Evolutionary conservation across 2,329 filamentous ascomycete genomes (phyloP).

Genomic region (Dryadomyces quercus-mongolicae): DNA sequence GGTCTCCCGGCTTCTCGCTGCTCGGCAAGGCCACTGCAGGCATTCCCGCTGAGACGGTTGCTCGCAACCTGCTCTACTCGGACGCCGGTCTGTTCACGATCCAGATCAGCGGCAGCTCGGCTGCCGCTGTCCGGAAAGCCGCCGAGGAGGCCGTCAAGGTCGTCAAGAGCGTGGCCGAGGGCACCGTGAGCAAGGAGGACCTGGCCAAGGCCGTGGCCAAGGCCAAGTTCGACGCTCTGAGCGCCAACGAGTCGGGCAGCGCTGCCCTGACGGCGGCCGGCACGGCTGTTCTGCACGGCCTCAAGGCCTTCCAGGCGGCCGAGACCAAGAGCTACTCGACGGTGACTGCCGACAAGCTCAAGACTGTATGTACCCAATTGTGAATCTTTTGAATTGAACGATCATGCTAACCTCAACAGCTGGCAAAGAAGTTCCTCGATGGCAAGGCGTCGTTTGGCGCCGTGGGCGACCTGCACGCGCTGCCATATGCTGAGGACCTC

Average conservation of each 20-base stretch:
- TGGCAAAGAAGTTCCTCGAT: slow-evolving; percentile 76
- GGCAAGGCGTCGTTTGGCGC: slow-evolving; percentile 80
- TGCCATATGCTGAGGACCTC: slow-evolving; percentile 89
- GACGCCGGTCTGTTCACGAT: slow-evolving; percentile 86
- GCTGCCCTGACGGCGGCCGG: slow-evolving; percentile 72
- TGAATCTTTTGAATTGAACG: too few relatives aligned
- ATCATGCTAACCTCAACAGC: slow-evolving; percentile 37
- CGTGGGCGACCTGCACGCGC: slow-evolving; percentile 80
- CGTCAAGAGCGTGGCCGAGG: slow-evolving; percentile 68
- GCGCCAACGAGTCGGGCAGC: slow-evolving; percentile 68
- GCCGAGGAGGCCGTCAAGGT: slow-evolving; percentile 68
- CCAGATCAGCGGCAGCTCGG: slow-evolving; percentile 59
- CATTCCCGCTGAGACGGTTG: slow-evolving; percentile 53
- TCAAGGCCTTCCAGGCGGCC: slow-evolving; percentile 18
- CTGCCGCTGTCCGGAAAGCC: slow-evolving; percentile 58
- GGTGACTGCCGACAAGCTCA: slow-evolving; percentile 74
- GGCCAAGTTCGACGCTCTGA: slow-evolving; percentile 86
- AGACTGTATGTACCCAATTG: slow-evolving; percentile 65
- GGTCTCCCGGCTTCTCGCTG: slow-evolving; percentile 84
- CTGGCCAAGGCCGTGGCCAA: slow-evolving; percentile 83
- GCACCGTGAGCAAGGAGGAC: slow-evolving; percentile 69
- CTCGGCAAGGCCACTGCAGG: slow-evolving; percentile 67
- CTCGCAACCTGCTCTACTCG: slow-evolving; percentile 77
- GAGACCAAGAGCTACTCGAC: slow-evolving; percentile 32
- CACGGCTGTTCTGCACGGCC: slow-evolving; percentile 67